Evolutionary conservation across 169 alveolate species (phyloP), one percentile per base, ranked within the genome.

Genomic region (Perkinsus olseni): DNA sequence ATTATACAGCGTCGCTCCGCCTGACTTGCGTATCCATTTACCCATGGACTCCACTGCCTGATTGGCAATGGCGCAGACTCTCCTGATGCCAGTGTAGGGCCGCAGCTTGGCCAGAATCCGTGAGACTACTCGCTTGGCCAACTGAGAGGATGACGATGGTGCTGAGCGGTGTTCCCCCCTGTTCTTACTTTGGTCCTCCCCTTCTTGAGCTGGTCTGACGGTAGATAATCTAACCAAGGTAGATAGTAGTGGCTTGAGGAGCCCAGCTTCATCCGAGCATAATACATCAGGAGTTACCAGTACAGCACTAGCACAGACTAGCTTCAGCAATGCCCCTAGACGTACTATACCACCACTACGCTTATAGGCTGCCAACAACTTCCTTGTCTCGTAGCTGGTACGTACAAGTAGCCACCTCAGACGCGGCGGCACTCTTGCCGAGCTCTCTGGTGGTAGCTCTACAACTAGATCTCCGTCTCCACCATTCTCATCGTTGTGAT

Each of bases 1-100:
- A 62, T 62, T 62, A 62, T 62, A 62, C 82, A 62, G 82, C 82
- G 28, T 62, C 82, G 82, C 82, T 62, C 82, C 82, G 82, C 82
- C 82, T 62, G 82, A 4, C 34, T 62, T 62, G 10, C 82, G 82
- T 62, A 62, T 62, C 82, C 82, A 62, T 62, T 62, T 62, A 13
- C 82, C 82, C 82, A 62, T 62, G 31, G 82, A 62, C 34, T 62
- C 82, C 28, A 62, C 82, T 6, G 82, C 82, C 34, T 62, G 82
- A 62, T 62, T 62, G 37, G 82, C 82, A 3, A 62, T 62, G 17
- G 82, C 82, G 17, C 82, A 62, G 1, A 62, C 82, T 28, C 82
- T 62, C 34, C 82, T 62, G 34, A 62, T 62, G 17, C 82, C 82
- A 62, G 82, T 62, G 34, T 62, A 62, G 1, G 82, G 82, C 31